phyloP scores from a whole-genome alignment of 257 asterid species.

The Petrea volubilis region DNA sequence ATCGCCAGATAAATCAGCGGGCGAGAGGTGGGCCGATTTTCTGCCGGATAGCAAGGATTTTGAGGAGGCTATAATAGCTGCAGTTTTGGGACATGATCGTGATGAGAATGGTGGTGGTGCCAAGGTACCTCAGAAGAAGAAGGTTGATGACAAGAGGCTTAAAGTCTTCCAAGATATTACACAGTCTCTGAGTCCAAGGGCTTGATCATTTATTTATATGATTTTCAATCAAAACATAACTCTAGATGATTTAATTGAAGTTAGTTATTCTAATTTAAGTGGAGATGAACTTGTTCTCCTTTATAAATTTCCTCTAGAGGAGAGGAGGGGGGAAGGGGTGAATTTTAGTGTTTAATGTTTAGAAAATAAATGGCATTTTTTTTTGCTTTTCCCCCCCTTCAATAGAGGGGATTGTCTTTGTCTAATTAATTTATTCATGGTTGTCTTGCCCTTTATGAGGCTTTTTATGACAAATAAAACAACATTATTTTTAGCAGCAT shows the following conservation, averaged over 20 bases:
- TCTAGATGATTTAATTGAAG: too few relatives aligned
- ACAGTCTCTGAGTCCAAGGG: slow-evolving; percentile 58
- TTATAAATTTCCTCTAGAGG: slow-evolving; percentile 4
- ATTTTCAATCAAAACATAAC: too few relatives aligned
- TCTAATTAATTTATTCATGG: neutral
- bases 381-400: neutral
- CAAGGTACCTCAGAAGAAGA: slow-evolving; percentile 16
- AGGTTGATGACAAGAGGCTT: slow-evolving; percentile 83
- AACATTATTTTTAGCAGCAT: neutral
- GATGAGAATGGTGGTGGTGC: slow-evolving; percentile 8
- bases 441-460: neutral
- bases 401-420: neutral
- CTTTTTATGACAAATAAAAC: neutral
- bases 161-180: slow-evolving; percentile 91
- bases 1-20: slow-evolving; percentile 37
- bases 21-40: slow-evolving; percentile 50
- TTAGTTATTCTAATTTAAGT: slow-evolving; percentile 3
- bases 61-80: slow-evolving; percentile 83
- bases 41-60: slow-evolving; percentile 80
- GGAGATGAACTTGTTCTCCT: slow-evolving; percentile 94
- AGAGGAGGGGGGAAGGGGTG: neutral
- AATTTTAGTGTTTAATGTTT: too few relatives aligned
- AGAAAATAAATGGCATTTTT: slow-evolving; percentile 2
- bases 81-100: slow-evolving; percentile 46
- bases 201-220: slow-evolving; percentile 27